Evolutionary conservation across 2,329 filamentous ascomycete species (phyloP).

Genomic region (Colletotrichum sp.): DNA sequence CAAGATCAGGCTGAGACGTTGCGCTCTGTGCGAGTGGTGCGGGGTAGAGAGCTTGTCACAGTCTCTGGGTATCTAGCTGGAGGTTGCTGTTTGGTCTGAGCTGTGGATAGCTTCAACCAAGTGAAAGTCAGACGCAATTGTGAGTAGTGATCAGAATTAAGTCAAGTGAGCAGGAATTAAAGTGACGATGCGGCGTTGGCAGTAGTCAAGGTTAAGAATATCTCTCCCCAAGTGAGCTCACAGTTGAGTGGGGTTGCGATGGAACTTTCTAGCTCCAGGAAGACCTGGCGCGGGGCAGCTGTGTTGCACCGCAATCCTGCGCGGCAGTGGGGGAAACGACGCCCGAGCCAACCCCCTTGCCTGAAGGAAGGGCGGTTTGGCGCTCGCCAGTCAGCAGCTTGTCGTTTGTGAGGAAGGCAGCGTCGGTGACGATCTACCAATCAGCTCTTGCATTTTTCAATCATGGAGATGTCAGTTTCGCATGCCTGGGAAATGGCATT

Average conservation of each 20-base stretch:
- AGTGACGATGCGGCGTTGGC: not conserved
- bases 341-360: not conserved
- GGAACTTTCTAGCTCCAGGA: conserved; percentile 8
- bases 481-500: not conserved
- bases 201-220: not conserved
- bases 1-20: conserved; percentile 36
- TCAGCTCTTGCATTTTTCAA: not conserved
- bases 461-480: not conserved
- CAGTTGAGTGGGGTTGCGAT: conserved; percentile 1
- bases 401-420: not conserved
- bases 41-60: not conserved
- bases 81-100: not conserved
- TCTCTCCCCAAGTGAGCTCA: not conserved
- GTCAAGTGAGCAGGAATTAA: not conserved
- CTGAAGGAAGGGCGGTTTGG: not conserved
- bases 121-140: not conserved
- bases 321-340: not conserved
- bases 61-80: not conserved
- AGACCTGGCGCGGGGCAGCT: not conserved
- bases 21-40: conserved; percentile 15
- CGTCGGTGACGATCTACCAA: not conserved
- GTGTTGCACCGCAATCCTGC: not conserved
- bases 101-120: not conserved
- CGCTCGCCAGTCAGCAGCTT: not conserved
- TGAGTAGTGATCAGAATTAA: not conserved